Conservation (phyloP, 306 rosid genomes). For the Quercus berberidifolia region DNA sequence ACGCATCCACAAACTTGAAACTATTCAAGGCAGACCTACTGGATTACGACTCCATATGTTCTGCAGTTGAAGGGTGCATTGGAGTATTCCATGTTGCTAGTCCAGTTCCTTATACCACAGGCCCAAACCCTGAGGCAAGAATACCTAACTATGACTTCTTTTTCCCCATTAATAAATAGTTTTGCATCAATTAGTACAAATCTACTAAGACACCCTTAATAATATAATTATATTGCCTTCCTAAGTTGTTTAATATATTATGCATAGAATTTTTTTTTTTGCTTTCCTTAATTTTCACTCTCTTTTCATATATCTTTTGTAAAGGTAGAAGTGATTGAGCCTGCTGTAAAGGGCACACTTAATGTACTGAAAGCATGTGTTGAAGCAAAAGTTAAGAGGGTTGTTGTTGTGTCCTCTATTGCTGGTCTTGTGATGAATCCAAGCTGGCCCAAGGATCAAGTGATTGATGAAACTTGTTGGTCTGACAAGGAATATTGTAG, state of each 20-base stretch:
- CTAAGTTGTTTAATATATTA: too few species aligned
- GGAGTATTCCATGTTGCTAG: conserved; percentile 54
- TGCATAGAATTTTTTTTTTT: too few species aligned
- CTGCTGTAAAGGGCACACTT: conserved; percentile 26
- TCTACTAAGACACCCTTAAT: too few species aligned
- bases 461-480: conserved; percentile 44
- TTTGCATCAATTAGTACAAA: neutral
- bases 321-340: conserved; percentile 28
- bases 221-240: too few species aligned
- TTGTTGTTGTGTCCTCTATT: conserved; percentile 37
- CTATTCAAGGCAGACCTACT: conserved; percentile 41
- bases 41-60: conserved; percentile 25
- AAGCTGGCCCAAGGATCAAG: conserved; percentile 26
- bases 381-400: conserved; percentile 35
- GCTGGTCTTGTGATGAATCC: conserved; percentile 33
- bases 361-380: conserved; percentile 41
- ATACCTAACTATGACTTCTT: neutral
- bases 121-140: conserved; percentile 37
- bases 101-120: conserved; percentile 38
- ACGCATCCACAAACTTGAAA: conserved; percentile 39
- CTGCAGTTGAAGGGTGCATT: conserved; percentile 38
- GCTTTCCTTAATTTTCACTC: too few species aligned
- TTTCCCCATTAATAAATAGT: neutral
- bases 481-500: conserved; percentile 40
- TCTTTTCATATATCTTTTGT: neutral